Conservation (phyloP, 768 basidiomycete species). For the Mycena latifolia region DNA sequence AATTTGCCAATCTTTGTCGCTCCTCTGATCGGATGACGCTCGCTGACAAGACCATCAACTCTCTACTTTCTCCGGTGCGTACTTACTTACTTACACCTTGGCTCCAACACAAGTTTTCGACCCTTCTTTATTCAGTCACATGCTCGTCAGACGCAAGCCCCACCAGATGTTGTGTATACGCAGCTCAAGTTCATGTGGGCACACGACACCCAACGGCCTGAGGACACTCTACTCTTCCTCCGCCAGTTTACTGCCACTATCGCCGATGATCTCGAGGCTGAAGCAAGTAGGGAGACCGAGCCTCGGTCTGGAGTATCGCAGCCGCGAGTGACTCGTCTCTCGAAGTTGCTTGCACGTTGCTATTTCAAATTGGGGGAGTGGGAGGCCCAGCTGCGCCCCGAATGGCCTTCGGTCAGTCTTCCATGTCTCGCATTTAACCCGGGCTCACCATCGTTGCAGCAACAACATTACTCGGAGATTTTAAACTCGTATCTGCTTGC, state of each 20-base stretch:
- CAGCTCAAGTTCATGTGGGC: conserved; percentile 98
- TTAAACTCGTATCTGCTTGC: conserved; percentile 87
- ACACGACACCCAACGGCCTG: conserved; percentile 67
- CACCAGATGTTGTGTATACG: conserved; percentile 96
- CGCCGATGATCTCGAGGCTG: conserved; percentile 77
- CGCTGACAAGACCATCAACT: conserved; percentile 97
- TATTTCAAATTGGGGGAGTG: conserved; percentile 97
- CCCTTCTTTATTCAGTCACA: conserved; percentile 40
- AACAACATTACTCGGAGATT: conserved; percentile 80
- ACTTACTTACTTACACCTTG: conserved; percentile 47
- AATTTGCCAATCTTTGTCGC: conserved; percentile 97
- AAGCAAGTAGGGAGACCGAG: conserved; percentile 59
- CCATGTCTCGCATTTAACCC: neutral
- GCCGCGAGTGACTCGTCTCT: conserved; percentile 74
- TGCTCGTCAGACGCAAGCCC: conserved; percentile 74
- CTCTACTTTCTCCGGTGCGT: conserved; percentile 82
- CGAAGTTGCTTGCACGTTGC: conserved; percentile 92
- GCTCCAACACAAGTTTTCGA: neutral
- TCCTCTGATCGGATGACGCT: conserved; percentile 95
- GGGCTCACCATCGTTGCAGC: conserved; percentile 54
- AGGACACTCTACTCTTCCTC: conserved; percentile 86
- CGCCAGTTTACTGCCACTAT: conserved; percentile 86
- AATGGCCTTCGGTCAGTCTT: neutral
- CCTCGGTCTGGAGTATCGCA: conserved; percentile 67
- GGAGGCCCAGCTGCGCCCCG: conserved; percentile 63